Conservation (phyloP, 106 monocot genomes). For the Dioscorea zingiberensis region DNA sequence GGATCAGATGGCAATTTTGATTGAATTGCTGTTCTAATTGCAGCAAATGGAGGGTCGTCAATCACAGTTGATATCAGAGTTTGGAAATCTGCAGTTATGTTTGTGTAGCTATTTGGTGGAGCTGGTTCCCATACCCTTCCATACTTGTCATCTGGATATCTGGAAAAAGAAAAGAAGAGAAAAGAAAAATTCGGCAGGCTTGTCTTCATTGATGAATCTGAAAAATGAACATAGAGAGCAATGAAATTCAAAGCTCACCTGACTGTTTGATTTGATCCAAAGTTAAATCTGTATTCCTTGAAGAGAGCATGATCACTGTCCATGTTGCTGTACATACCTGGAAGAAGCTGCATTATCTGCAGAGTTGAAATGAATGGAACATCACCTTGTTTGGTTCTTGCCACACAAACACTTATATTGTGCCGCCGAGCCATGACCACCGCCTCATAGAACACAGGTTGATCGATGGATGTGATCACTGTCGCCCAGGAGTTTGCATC, state of each 20-base stretch:
- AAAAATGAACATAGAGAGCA: no score
- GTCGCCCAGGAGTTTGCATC: conserved; percentile 5
- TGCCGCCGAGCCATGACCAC: neutral
- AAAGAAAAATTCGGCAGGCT: no score
- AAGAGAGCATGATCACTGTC: neutral
- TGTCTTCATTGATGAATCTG: no score
- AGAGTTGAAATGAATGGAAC: conserved; percentile 9
- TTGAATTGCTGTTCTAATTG: conserved; percentile 8
- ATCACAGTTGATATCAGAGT: neutral
- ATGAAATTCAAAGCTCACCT: neutral
- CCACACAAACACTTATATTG: conserved; percentile 1
- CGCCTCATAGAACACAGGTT: conserved; percentile 1
- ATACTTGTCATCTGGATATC: conserved; percentile 6
- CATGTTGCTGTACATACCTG: conserved; percentile 1
- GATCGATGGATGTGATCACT: neutral
- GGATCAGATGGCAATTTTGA: neutral
- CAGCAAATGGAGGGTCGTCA: neutral
- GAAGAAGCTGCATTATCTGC: conserved; percentile 8
- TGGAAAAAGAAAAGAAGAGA: no score
- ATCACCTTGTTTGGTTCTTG: neutral
- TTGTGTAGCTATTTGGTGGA: neutral
- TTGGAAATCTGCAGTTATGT: neutral
- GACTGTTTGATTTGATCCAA: neutral
- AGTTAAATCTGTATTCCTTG: conserved; percentile 2
- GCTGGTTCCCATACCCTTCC: conserved; percentile 2